These are phyloP conservation scores for Zizania latifolia DNA, from an alignment of 176 grass and related monocot genomes.

Conservation along the genomic window DNA sequence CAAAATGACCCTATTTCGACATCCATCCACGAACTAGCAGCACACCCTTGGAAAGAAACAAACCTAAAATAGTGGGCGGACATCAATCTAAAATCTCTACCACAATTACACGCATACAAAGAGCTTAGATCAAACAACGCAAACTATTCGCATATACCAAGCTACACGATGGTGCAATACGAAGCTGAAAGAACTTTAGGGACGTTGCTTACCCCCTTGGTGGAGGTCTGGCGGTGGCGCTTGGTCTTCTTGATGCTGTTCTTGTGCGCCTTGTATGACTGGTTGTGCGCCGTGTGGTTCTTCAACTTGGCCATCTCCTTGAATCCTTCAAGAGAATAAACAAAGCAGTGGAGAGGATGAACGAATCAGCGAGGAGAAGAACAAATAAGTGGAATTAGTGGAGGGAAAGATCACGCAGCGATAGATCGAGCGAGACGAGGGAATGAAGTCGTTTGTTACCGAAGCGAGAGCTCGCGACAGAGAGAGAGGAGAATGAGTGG, in stretches of 20 bases:
- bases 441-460: not conserved
- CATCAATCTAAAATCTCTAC: not conserved
- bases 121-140: not conserved
- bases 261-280: slow-evolving; percentile 79
- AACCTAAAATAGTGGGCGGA: not conserved
- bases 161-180: not conserved
- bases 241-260: slow-evolving; percentile 89
- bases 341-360: no score
- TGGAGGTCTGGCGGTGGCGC: slow-evolving; percentile 72
- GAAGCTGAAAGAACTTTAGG: not conserved
- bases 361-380: not conserved
- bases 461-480: not conserved
- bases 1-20: not conserved
- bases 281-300: slow-evolving; percentile 93
- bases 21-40: not conserved
- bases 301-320: slow-evolving; percentile 81
- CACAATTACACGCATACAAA: not conserved
- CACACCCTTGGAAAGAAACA: not conserved
- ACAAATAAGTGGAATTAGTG: no score
- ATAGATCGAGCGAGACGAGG: not conserved
- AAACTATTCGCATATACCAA: not conserved
- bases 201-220: slow-evolving; percentile 54
- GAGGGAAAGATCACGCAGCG: not conserved
- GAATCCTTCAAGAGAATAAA: not conserved
- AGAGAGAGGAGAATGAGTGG: not conserved